Base-by-base conservation (phyloP, 257 asterid genomes). In the Jacaranda copaia region DNA sequence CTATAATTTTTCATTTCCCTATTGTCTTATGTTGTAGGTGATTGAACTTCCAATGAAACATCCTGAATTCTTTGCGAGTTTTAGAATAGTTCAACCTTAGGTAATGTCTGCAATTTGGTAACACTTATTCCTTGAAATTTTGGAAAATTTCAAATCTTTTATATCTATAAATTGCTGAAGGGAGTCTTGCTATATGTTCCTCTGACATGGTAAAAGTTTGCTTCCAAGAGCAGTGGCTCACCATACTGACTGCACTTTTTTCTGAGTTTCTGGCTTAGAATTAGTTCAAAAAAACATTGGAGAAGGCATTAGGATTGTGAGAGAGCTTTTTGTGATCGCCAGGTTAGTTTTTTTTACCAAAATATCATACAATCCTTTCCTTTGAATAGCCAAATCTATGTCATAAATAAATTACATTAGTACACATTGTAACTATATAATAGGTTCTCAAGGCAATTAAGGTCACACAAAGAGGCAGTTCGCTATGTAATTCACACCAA, bases 321-420 rank as follows among this genome's bases (percentile, higher is more conserved):
- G 98, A 83, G 98, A 94, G 51, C 97, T 94, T 78, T 94, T 94
- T 79, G 98, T 94, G 39, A 94, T 94, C 97, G 97, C 97, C 81
- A 90, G 98, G 98, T 90, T 67, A 48, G 89, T 65, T 73, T 15
- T 68, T 70, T 52, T 62, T 9, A n/a, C n/a, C n/a, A n/a, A n/a
- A n/a, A n/a, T n/a, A n/a, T n/a, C n/a, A n/a, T n/a, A n/a, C n/a
- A n/a, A n/a, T n/a, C n/a, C n/a, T n/a, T n/a, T n/a, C n/a, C n/a
- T n/a, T n/a, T n/a, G n/a, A n/a, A n/a, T n/a, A n/a, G n/a, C n/a
- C n/a, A n/a, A n/a, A n/a, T n/a, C n/a, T n/a, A n/a, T n/a, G n/a
- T n/a, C n/a, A n/a, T n/a, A n/a, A n/a, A n/a, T n/a, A n/a, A n/a
- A n/a, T n/a, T n/a, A 79, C 57, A 77, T 75, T 8, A 59, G 43